These are phyloP conservation scores for Dictyostelium brefeldianum DNA, from an alignment of 78 protist species.

Conservation along the genomic window DNA sequence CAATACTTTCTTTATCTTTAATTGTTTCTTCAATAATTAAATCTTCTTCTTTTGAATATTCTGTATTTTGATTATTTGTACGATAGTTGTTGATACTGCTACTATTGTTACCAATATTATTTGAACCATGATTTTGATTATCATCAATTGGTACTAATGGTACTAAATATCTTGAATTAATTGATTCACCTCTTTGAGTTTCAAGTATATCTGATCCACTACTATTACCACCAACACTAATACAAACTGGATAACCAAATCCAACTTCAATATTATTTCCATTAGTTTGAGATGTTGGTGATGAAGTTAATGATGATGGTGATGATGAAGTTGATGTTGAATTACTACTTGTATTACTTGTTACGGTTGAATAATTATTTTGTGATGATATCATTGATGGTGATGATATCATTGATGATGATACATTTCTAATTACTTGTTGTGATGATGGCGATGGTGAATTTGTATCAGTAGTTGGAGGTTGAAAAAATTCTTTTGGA, in stretches of 20 bases:
- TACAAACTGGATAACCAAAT: slow-evolving; percentile 11
- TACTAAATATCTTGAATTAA: neutral
- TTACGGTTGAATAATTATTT: neutral
- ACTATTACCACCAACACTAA: neutral
- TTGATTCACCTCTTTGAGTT: slow-evolving; percentile 1
- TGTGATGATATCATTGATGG: neutral
- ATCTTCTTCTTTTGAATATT: slow-evolving; percentile 43
- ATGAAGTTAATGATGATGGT: neutral
- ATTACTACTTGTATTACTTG: neutral
- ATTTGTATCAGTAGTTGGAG: neutral
- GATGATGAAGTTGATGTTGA: neutral
- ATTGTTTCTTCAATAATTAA: slow-evolving; percentile 77
- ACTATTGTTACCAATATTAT: neutral
- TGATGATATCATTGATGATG: neutral
- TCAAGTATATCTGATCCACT: slow-evolving; percentile 17
- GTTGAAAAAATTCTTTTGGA: slow-evolving; percentile 11
- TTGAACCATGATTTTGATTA: neutral
- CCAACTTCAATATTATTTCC: neutral
- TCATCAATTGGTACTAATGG: neutral
- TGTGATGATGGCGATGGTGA: neutral
- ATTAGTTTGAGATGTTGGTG: neutral
- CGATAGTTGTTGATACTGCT: neutral
- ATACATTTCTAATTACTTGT: neutral
- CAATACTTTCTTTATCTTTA: slow-evolving; percentile 54
- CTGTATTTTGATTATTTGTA: neutral